Evolutionary conservation across 2,329 filamentous ascomycete genomes (phyloP).

Genomic region (Colletotrichum sojae): DNA sequence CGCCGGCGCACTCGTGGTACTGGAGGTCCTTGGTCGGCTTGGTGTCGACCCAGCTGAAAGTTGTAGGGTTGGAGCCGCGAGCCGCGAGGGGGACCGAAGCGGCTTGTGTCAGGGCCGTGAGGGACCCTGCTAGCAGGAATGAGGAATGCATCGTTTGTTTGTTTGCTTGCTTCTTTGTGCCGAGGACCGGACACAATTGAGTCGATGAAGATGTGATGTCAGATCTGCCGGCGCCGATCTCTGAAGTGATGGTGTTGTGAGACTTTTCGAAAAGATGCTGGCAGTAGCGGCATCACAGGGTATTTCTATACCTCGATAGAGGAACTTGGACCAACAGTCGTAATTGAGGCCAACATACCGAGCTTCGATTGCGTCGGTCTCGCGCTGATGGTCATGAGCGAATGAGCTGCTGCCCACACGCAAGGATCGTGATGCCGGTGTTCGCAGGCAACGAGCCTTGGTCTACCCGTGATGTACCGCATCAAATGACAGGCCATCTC

Average conservation of each 20-base stretch:
- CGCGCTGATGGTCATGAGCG: too few species aligned
- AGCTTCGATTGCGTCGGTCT: too few species aligned
- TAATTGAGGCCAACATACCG: too few species aligned
- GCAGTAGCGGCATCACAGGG: too few species aligned
- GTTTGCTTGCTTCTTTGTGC: neutral
- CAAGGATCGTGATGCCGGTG: too few species aligned
- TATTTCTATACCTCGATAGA: too few species aligned
- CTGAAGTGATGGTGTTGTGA: neutral
- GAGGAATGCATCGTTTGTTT: neutral
- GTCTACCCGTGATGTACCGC: too few species aligned
- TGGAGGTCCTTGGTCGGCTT: slow-evolving; percentile 51
- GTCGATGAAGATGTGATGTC: neutral
- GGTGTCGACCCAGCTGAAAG: slow-evolving; percentile 54
- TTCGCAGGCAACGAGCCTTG: too few species aligned
- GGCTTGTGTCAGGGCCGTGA: neutral
- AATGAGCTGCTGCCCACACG: too few species aligned
- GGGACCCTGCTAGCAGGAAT: neutral
- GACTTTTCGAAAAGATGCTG: neutral
- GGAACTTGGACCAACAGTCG: too few species aligned
- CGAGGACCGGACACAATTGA: neutral
- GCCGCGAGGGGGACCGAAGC: neutral
- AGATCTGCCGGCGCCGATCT: neutral
- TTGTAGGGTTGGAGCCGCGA: neutral
- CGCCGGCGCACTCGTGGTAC: slow-evolving; percentile 57
- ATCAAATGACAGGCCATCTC: too few species aligned